phyloP scores from a whole-genome alignment of 2,329 filamentous ascomycete genomes.

The Blastomyces percursus region DNA sequence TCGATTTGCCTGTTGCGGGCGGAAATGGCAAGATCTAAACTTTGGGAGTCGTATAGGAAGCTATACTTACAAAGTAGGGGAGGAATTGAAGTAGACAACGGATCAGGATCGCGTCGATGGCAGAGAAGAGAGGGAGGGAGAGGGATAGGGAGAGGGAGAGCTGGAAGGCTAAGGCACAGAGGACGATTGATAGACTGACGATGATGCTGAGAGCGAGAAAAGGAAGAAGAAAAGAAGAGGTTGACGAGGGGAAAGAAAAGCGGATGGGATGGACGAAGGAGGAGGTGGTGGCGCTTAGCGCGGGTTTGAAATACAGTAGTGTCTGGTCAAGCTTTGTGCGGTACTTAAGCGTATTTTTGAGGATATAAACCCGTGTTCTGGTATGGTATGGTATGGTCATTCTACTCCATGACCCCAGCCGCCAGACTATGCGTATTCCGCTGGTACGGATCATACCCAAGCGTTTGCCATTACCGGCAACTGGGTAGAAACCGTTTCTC shows the following conservation, averaged over 20 bases:
- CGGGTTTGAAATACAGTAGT: background rate
- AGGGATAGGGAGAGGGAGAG: background rate
- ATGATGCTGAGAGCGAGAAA: background rate
- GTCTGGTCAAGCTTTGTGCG: background rate
- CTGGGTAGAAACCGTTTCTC: too few relatives aligned
- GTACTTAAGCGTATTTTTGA: background rate
- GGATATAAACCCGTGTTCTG: background rate
- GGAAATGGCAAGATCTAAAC: background rate
- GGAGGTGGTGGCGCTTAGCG: too few relatives aligned
- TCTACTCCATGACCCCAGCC: background rate
- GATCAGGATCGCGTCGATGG: background rate
- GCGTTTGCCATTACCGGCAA: background rate
- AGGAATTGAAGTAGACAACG: background rate
- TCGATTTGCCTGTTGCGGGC: background rate
- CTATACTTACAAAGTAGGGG: background rate
- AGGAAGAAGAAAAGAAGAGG: background rate
- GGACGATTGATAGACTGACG: background rate
- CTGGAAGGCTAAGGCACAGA: background rate
- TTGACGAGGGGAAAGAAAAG: background rate
- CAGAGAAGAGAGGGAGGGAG: background rate
- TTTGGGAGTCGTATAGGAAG: background rate
- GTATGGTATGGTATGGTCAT: too few relatives aligned
- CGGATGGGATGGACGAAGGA: background rate
- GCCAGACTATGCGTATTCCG: background rate
- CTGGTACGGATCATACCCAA: background rate